These are phyloP conservation scores for Clarireedia monteithiana DNA, from an alignment of 2,329 filamentous ascomycete species.

Conservation along the genomic window DNA sequence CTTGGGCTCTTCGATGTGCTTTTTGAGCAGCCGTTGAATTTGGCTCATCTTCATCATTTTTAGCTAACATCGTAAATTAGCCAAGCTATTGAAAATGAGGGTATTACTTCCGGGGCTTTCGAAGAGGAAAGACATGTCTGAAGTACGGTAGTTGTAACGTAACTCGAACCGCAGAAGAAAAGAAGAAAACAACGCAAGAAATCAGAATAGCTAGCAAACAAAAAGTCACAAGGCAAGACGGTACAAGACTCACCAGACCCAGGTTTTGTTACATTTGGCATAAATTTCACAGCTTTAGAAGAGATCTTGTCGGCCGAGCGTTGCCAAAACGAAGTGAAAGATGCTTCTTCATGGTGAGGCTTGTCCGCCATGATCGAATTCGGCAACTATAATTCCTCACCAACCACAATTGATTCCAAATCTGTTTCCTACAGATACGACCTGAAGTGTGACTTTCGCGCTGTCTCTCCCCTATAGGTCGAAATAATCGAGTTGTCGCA, in stretches of 20 bases:
- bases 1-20: slow-evolving; percentile 24
- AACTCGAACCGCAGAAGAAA: too few species aligned
- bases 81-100: background rate
- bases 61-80: slow-evolving; percentile 5
- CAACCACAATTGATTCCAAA: background rate
- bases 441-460: too few species aligned
- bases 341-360: background rate
- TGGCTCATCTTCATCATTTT: slow-evolving; percentile 6
- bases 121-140: background rate
- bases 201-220: too few species aligned
- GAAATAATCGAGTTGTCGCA: too few species aligned
- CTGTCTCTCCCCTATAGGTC: too few species aligned
- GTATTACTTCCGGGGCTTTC: background rate
- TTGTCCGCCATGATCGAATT: background rate
- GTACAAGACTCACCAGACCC: background rate
- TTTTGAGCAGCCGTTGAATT: slow-evolving; percentile 16
- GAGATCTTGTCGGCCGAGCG: slow-evolving; percentile 8
- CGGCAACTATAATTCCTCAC: background rate
- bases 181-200: background rate
- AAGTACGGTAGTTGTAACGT: too few species aligned
- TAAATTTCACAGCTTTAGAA: slow-evolving; percentile 9
- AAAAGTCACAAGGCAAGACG: background rate
- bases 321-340: slow-evolving; percentile 13
- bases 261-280: slow-evolving; percentile 6
- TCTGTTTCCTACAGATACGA: background rate